Conservation (phyloP, 2,329 filamentous ascomycete species). For the Arthroderma sp. region DNA sequence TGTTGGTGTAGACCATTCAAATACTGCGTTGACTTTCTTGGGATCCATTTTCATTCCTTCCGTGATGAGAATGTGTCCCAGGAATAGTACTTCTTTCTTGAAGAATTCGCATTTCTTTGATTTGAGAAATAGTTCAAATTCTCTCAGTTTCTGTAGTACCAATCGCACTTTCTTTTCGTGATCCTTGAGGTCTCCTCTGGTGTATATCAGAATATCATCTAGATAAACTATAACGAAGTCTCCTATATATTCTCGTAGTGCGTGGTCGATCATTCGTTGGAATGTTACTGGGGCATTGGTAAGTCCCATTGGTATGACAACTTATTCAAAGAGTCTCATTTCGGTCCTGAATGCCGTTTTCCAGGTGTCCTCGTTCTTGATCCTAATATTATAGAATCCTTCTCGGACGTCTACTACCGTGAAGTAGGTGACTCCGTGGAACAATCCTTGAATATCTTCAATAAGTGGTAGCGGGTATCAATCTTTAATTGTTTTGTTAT, state of each 20-base stretch:
- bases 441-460: slow-evolving; percentile 12
- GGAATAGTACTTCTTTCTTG: slow-evolving; percentile 8
- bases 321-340: background rate
- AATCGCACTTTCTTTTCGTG: slow-evolving; percentile 2
- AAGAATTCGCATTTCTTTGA: slow-evolving; percentile 13
- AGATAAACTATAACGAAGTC: background rate
- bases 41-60: slow-evolving; percentile 11
- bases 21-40: slow-evolving; percentile 11
- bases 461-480: slow-evolving; percentile 16
- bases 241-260: background rate
- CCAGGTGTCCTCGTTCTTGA: background rate
- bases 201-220: slow-evolving; percentile 3
- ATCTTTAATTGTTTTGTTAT: slow-evolving; percentile 21
- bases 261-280: slow-evolving; percentile 2
- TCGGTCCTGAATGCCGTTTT: slow-evolving; percentile 1
- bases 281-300: background rate
- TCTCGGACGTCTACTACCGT: background rate
- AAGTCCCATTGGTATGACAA: background rate
- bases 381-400: slow-evolving; percentile 1
- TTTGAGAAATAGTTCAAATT: background rate
- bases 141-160: slow-evolving; percentile 4
- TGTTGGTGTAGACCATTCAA: slow-evolving; percentile 7
- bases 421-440: slow-evolving; percentile 8
- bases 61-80: slow-evolving; percentile 9
- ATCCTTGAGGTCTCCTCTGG: background rate